phyloP scores from a whole-genome alignment of 164 flowering plant genomes.

The Tetrastigma voinierianum region DNA sequence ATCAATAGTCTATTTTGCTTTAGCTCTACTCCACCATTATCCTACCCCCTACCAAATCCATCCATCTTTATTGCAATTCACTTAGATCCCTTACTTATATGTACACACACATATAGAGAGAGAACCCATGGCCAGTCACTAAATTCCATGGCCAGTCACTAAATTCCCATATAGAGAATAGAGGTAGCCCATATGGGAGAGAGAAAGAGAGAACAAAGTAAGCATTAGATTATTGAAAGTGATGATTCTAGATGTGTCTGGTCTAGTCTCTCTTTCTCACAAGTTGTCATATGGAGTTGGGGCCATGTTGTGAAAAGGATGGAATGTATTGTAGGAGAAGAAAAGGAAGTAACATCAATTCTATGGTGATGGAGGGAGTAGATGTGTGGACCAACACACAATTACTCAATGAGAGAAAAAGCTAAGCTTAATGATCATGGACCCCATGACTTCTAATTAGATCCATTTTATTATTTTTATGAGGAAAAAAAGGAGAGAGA shows the following conservation, averaged over 20 bases:
- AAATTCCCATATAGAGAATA: neutral
- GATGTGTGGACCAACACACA: constrained; percentile 3
- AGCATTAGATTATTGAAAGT: neutral
- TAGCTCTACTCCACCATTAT: constrained; percentile 19
- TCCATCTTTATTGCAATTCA: constrained; percentile 3
- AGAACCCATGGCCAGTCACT: no score
- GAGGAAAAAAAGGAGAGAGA: no score
- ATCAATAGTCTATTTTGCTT: constrained; percentile 24
- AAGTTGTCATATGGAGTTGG: neutral
- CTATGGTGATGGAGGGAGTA: neutral
- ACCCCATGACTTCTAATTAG: constrained; percentile 9
- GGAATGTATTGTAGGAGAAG: neutral
- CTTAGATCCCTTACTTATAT: neutral
- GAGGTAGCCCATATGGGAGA: no score
- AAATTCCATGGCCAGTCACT: neutral
- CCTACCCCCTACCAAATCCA: constrained; percentile 20
- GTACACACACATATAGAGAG: neutral
- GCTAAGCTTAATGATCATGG: constrained; percentile 6
- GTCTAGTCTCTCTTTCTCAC: neutral
- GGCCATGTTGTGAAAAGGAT: neutral
- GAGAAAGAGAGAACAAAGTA: no score
- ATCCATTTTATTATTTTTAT: constrained; percentile 10
- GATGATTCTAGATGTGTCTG: neutral
- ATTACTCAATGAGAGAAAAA: constrained; percentile 1
- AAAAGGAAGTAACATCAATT: constrained; percentile 3